Base-by-base conservation (phyloP, 805 yeast genomes). In the Yarrowia sp. region DNA sequence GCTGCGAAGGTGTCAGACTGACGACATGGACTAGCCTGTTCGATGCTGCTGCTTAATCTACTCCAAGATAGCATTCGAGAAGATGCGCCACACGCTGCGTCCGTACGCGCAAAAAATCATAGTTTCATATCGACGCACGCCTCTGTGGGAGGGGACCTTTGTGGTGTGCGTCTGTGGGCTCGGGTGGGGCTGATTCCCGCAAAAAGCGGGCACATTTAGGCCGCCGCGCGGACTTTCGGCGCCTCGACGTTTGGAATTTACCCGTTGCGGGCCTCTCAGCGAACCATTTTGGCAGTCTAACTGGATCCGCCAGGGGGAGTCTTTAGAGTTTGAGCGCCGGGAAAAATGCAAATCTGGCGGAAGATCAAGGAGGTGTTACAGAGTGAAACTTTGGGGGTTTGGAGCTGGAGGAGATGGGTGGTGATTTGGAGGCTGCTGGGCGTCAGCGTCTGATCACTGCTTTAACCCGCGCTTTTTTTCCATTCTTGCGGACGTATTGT, bases 1-100 rank as follows among this genome's bases (percentile, higher is more conserved):
- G 27, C 27, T 18, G 13, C 58, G 49, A 51, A 36, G 47, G 58
- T 32, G 46, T 49, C 46, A 49, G 35, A 19, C 46, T 3, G n/a
- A 19, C 41, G 47, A 35, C 41, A 51, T 33, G 31, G 58, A 25
- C 47, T 51, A 33, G 47, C 47, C 21, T 51, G 24, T 21, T 36
- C 24, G 14, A 53, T 16, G 60, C 51, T 36, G 44, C 60, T 53
- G 51, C 44, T 53, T 38, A 53, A 35, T 53, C 38, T 47, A 47
- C 55, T 21, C 38, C 10, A 21, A 47, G 55, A 47, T 47, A 47
- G 55, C 55, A 47, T 47, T 47, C 27, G 27, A 12, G 38, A 29
- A n/a, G 38, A 25, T 32, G 38, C 55, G 55, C 55, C 55, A 47
- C 55, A 47, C 55, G 55, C 55, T 32, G 55, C 27, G 36, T 39